These are phyloP conservation scores for Brasilioporus rufonigricans DNA, from an alignment of 768 basidiomycete species.

Conservation along the genomic window DNA sequence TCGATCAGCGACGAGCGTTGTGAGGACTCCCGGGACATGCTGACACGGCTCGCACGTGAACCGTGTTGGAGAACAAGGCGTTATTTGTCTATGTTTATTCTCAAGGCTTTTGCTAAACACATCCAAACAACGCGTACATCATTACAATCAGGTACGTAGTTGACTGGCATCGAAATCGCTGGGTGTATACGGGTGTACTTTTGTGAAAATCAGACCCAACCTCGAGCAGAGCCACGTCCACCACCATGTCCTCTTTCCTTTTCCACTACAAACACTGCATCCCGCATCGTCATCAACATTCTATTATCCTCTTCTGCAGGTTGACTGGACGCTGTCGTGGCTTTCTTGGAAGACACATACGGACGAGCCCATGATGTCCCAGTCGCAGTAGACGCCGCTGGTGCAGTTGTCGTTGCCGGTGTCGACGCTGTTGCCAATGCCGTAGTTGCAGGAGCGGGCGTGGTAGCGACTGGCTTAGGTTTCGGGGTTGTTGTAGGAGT, in stretches of 20 bases:
- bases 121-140: constrained; percentile 17
- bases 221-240: constrained; percentile 70
- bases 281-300: constrained; percentile 64
- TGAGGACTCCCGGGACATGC: constrained; percentile 45
- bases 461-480: constrained; percentile 31
- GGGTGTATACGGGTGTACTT: too few relatives aligned
- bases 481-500: constrained; percentile 42
- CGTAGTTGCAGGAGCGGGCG: constrained; percentile 31
- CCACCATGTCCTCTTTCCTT: constrained; percentile 82
- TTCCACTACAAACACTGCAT: constrained; percentile 85
- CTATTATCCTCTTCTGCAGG: constrained; percentile 56
- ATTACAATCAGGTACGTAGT: too few relatives aligned
- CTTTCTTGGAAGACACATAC: constrained; percentile 57
- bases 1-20: constrained; percentile 71
- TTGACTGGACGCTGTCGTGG: constrained; percentile 29
- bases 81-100: constrained; percentile 27
- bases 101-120: constrained; percentile 23
- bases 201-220: constrained; percentile 47
- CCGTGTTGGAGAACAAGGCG: constrained; percentile 5
- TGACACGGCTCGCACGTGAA: constrained; percentile 8
- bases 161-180: too few relatives aligned
- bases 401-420: constrained; percentile 32
- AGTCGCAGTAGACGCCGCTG: constrained; percentile 27
- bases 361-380: constrained; percentile 56
- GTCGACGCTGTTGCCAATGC: constrained; percentile 26